Percentiles rank a stretch among this genome's conserved stretches.
Evolutionary conservation across 495 filamentous ascomycete genomes (phyloP).

Genomic region (Podospora anserina): DNA sequence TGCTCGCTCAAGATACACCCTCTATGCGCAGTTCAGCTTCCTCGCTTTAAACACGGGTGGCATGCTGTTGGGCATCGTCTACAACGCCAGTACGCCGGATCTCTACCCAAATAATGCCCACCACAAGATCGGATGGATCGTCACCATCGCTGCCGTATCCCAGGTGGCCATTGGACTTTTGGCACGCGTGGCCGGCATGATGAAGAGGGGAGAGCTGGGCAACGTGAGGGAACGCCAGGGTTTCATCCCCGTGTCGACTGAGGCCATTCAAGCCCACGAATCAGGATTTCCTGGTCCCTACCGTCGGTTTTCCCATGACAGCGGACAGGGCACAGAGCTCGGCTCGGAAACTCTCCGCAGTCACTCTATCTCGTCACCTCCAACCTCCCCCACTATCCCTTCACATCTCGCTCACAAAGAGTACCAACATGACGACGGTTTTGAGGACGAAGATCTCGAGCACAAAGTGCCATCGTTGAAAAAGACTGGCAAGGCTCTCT

Average conservation of each 20-base stretch:
- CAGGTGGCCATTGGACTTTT: constrained; percentile 70
- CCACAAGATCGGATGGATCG: constrained; percentile 83
- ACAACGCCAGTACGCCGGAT: constrained; percentile 80
- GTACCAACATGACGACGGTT: constrained; percentile 46
- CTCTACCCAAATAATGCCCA: constrained; percentile 87
- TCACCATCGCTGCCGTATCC: constrained; percentile 64
- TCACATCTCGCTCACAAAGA: constrained; percentile 48
- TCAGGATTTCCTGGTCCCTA: constrained; percentile 47
- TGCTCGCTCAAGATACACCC: constrained; percentile 69
- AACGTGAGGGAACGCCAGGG: constrained; percentile 42
- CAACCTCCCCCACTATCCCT: constrained; percentile 48
- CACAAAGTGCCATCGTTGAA: constrained; percentile 25
- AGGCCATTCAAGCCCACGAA: constrained; percentile 62
- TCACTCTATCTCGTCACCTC: constrained; percentile 59
- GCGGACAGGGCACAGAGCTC: constrained; percentile 81
- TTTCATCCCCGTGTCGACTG: constrained; percentile 67
- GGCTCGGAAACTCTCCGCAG: constrained; percentile 62
- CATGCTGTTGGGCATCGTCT: constrained; percentile 68
- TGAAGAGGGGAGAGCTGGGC: constrained; percentile 20
- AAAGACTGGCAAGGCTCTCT: constrained; percentile 22
- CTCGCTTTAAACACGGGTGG: constrained; percentile 67
- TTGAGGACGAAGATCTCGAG: constrained; percentile 33
- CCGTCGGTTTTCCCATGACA: constrained; percentile 75
- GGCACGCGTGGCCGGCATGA: constrained; percentile 44
- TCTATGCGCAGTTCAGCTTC: constrained; percentile 75